phyloP scores from a whole-genome alignment of 306 rosid species.

The Cicer yamashitae region DNA sequence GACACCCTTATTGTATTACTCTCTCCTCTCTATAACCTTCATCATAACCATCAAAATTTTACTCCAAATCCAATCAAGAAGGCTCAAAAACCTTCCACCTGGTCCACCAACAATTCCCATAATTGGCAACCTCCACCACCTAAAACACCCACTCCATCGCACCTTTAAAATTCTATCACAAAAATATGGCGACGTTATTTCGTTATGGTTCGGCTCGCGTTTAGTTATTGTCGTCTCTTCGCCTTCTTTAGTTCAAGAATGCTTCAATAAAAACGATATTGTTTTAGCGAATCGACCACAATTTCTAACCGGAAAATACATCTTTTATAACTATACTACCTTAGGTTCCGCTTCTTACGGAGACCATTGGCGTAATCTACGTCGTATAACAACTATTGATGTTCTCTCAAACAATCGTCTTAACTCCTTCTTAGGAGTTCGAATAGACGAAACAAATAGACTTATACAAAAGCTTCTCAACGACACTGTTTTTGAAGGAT shows the following conservation, averaged over 20 bases:
- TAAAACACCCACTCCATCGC: slow-evolving; percentile 47
- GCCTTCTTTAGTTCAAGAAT: slow-evolving; percentile 44
- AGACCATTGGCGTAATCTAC: slow-evolving; percentile 75
- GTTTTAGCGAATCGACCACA: slow-evolving; percentile 58
- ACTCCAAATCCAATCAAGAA: slow-evolving; percentile 29
- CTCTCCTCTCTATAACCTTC: slow-evolving; percentile 10
- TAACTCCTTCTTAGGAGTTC: slow-evolving; percentile 39
- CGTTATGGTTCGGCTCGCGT: slow-evolving; percentile 41
- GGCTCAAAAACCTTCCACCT: slow-evolving; percentile 46
- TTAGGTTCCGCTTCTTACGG: slow-evolving; percentile 48
- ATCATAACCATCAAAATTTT: not conserved
- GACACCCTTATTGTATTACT: not conserved
- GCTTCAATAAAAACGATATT: slow-evolving; percentile 65
- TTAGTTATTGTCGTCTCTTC: slow-evolving; percentile 50
- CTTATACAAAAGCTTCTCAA: slow-evolving; percentile 27
- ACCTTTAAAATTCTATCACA: slow-evolving; percentile 40
- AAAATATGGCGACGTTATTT: slow-evolving; percentile 46
- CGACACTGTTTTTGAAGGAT: not conserved
- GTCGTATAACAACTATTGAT: slow-evolving; percentile 57
- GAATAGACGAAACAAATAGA: slow-evolving; percentile 50
- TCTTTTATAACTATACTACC: slow-evolving; percentile 60
- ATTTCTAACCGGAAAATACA: slow-evolving; percentile 47
- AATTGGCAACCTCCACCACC: too few relatives aligned
- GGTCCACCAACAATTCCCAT: slow-evolving; percentile 9
- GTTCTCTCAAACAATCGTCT: slow-evolving; percentile 56